phyloP scores from a whole-genome alignment of 2,329 filamentous ascomycete species.

The Aspergillus alliaceus region DNA sequence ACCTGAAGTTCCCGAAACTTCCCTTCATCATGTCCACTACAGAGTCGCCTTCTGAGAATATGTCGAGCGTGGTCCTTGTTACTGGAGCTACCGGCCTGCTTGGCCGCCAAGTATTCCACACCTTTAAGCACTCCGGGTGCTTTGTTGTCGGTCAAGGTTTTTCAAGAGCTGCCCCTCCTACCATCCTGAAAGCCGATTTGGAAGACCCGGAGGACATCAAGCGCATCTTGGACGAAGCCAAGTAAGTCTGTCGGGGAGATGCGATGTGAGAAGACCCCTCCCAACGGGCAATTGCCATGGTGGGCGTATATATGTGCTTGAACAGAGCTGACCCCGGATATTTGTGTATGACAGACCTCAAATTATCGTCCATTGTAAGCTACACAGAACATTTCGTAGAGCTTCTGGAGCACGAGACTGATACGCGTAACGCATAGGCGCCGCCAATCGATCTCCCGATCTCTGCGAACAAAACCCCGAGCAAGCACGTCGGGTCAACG shows the following conservation, averaged over 20 bases:
- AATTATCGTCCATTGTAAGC: slow-evolving; percentile 77
- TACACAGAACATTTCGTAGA: neutral
- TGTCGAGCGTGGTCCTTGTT: slow-evolving; percentile 63
- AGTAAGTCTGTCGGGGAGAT: slow-evolving; percentile 38
- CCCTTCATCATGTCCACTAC: slow-evolving; percentile 6
- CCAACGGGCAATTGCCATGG: neutral
- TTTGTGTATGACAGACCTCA: slow-evolving; percentile 61
- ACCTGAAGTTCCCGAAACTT: neutral
- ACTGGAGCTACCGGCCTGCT: slow-evolving; percentile 85
- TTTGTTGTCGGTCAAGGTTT: slow-evolving; percentile 71
- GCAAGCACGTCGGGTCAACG: slow-evolving; percentile 71
- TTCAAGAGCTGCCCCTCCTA: slow-evolving; percentile 69
- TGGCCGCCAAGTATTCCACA: slow-evolving; percentile 72
- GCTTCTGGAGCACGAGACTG: neutral
- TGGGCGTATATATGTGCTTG: neutral
- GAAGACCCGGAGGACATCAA: slow-evolving; percentile 47
- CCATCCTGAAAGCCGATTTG: slow-evolving; percentile 61
- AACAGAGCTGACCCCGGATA: slow-evolving; percentile 5
- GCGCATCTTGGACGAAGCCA: slow-evolving; percentile 51
- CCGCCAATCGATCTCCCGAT: slow-evolving; percentile 85
- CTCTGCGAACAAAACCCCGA: slow-evolving; percentile 78
- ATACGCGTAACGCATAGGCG: slow-evolving; percentile 55
- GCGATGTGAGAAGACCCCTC: neutral
- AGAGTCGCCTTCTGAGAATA: slow-evolving; percentile 14
- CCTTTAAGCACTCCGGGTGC: slow-evolving; percentile 69